These are phyloP conservation scores for Diplocarpon rosae DNA, from an alignment of 2,329 filamentous ascomycete species.

Conservation along the genomic window DNA sequence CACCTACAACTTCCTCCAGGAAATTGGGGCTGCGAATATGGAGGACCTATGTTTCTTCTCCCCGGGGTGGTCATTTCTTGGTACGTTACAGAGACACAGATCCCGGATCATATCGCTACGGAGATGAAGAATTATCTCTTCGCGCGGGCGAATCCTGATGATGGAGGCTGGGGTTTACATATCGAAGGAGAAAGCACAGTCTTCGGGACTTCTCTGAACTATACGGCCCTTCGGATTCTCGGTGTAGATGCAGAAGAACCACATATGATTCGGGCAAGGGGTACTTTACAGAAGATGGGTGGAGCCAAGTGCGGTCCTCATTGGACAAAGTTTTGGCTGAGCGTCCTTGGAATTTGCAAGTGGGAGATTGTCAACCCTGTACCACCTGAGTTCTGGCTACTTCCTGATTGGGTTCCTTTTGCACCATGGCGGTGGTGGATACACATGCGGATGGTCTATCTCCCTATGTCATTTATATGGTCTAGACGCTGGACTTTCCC, in stretches of 20 bases:
- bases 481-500: constrained; percentile 73
- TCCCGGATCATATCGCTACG: constrained; percentile 66
- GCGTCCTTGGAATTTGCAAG: constrained; percentile 66
- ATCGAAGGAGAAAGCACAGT: constrained; percentile 89
- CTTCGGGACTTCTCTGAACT: constrained; percentile 85
- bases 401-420: constrained; percentile 84
- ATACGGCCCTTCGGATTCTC: constrained; percentile 67
- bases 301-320: constrained; percentile 78
- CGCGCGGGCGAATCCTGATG: constrained; percentile 69
- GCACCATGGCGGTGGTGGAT: constrained; percentile 97
- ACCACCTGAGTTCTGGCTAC: constrained; percentile 84
- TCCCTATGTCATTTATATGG: constrained; percentile 85
- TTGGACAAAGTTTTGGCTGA: constrained; percentile 96
- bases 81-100: constrained; percentile 81
- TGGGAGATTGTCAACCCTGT: constrained; percentile 95
- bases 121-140: constrained; percentile 92
- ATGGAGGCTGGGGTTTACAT: constrained; percentile 96
- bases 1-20: constrained; percentile 79
- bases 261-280: constrained; percentile 74
- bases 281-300: constrained; percentile 71
- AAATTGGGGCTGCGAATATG: constrained; percentile 96
- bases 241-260: constrained; percentile 77
- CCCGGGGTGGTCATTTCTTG: constrained; percentile 76
- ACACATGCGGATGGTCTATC: constrained; percentile 92
- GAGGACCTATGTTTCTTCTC: constrained; percentile 90